Evolutionary conservation across 1,139 yeast species (phyloP), one percentile per base, ranked within the genome.

Genomic region (Lodderomyces elongisporus): DNA sequence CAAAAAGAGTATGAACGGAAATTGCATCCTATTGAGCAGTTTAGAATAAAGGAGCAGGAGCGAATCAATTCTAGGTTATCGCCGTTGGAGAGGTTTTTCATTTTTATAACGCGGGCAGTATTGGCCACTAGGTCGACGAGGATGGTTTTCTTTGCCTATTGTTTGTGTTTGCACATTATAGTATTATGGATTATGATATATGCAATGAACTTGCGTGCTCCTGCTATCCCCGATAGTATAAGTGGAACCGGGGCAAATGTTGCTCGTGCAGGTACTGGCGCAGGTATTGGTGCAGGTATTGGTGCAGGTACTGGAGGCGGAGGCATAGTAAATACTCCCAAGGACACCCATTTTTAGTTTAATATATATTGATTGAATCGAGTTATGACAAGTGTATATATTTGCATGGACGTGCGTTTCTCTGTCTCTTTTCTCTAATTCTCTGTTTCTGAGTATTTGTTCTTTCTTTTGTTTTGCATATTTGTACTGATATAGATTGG

Each of bases 11-110:
- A 88, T 58, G 96, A 88, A 48, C 81, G 79, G 33, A 83, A 79
- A 35, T 62, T 85, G 33, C 89, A 87, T 48, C 95, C 95, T 17
- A 77, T 85, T 45, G 93, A 85, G 46, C 85, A 79, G 49, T 85
- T 89, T 59, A 74, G 94, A 48, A 73, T 80, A 31, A 64, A 77
- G 41, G 96, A 88, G 54, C 77, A 82, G 31, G 89, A 82, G 47
- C 66, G 95, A 41, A 82, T 85, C 33, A 71, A 74, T 36, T 78
- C 88, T 6, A 70, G 75, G 38, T 67, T 88, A 53, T 79, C 91
- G 1, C 85, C 94, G 3, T 51, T 84, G 35, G 96, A 91, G 47
- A 66, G 94, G 37, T 61, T 85, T n/a, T 83, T 85, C 42, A 74
- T 84, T 38, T 75, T 81, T 28, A 67, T 85, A 42, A 83, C 95